Percentiles rank a stretch among this genome's conserved stretches.
Conservation (phyloP, 768 basidiomycete species). For the Lactarius vividus region DNA sequence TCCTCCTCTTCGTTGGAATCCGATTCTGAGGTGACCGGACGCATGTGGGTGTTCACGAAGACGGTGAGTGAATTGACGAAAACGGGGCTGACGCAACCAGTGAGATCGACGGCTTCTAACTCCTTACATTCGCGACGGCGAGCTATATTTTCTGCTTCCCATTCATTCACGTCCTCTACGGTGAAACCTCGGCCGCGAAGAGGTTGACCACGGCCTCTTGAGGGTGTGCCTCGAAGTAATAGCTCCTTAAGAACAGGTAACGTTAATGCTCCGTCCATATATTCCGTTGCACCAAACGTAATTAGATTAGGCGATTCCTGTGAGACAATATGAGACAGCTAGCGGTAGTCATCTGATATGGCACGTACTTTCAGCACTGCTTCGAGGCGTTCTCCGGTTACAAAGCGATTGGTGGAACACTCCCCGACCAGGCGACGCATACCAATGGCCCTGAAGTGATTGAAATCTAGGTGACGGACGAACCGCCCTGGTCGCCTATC, state of each 20-base stretch:
- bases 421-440: conserved; percentile 92
- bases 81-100: conserved; percentile 89
- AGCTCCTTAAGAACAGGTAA: conserved; percentile 84
- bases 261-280: conserved; percentile 93
- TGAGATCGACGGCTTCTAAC: conserved; percentile 87
- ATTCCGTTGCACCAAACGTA: conserved; percentile 95
- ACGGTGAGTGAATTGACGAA: conserved; percentile 85
- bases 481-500: conserved; percentile 77
- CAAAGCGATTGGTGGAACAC: conserved; percentile 85
- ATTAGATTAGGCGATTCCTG: conserved; percentile 87
- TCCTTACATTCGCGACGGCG: conserved; percentile 53
- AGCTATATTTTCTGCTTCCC: conserved; percentile 75
- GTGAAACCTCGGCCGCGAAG: conserved; percentile 59
- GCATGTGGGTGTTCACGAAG: conserved; percentile 69
- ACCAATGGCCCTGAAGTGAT: conserved; percentile 95
- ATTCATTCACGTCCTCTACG: conserved; percentile 49
- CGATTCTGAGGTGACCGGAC: conserved; percentile 43
- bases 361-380: conserved; percentile 67
- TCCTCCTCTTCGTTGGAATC: conserved; percentile 44
- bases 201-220: conserved; percentile 65
- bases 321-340: conserved; percentile 3
- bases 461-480: conserved; percentile 88
- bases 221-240: conserved; percentile 78
- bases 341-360: background rate
- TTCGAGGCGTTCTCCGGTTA: conserved; percentile 83